Evolutionary conservation across 2,329 filamentous ascomycete genomes (phyloP).

Genomic region (Apiospora arundinis): DNA sequence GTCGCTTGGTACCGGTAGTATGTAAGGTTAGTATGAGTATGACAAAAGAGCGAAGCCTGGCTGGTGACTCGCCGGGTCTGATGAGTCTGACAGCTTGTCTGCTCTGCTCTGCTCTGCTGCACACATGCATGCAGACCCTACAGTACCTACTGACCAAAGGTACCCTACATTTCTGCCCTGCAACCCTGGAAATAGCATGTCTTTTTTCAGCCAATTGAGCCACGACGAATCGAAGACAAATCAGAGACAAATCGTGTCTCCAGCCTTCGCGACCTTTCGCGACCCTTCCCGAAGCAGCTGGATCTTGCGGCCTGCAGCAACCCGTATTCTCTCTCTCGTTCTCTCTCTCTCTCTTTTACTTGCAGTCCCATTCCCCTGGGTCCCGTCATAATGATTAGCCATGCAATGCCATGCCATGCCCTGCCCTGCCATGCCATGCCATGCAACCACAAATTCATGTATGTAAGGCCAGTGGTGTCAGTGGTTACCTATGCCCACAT

Average conservation of each 20-base stretch:
- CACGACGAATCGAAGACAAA: slow-evolving; percentile 6
- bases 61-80: slow-evolving; percentile 14
- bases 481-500: not conserved
- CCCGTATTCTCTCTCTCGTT: not conserved
- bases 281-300: slow-evolving; percentile 1
- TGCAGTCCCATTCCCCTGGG: not conserved
- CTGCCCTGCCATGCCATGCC: not conserved
- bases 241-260: slow-evolving; percentile 12
- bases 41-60: not conserved
- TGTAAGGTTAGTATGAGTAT: not conserved
- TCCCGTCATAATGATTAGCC: not conserved
- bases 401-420: not conserved
- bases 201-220: slow-evolving; percentile 3
- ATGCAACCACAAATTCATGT: not conserved
- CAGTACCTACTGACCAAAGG: not conserved
- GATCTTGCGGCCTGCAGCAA: slow-evolving; percentile 13
- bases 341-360: no score
- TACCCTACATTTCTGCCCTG: not conserved
- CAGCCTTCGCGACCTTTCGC: not conserved
- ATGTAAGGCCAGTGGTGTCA: not conserved
- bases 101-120: not conserved
- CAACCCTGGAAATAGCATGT: slow-evolving; percentile 11
- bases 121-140: not conserved
- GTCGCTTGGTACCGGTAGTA: not conserved
- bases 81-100: not conserved